A percentile compares a stretch with the other conserved stretches of the same genome.
Evolutionary conservation across 495 filamentous ascomycete genomes (phyloP).

Genomic region (Sphaerosporella brunnea): DNA sequence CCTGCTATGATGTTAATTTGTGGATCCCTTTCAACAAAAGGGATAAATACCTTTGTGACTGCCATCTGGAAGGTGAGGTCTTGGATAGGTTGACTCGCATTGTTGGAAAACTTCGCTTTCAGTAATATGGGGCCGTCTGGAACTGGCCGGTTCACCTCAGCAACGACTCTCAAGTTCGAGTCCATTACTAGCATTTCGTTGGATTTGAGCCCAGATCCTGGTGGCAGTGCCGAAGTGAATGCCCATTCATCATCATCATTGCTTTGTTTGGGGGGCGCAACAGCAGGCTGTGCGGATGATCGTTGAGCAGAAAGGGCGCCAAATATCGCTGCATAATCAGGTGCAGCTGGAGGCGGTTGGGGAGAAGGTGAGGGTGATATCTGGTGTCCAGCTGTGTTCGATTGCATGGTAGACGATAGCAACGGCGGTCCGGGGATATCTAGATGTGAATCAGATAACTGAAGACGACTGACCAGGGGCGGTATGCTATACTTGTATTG

Average conservation of each 20-base stretch:
- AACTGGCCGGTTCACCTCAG: constrained; percentile 35
- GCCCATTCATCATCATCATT: constrained; percentile 75
- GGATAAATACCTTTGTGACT: constrained; percentile 63
- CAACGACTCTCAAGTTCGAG: constrained; percentile 34
- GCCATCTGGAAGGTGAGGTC: constrained; percentile 83
- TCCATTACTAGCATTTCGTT: constrained; percentile 35
- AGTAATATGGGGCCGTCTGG: constrained; percentile 38
- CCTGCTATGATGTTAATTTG: constrained; percentile 6
- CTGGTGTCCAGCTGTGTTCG: constrained; percentile 34
- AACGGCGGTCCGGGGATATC: constrained; percentile 46
- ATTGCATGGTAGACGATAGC: constrained; percentile 44
- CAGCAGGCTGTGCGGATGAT: constrained; percentile 33
- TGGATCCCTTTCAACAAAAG: not conserved
- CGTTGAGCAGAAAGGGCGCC: not conserved
- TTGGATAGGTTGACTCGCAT: constrained; percentile 46
- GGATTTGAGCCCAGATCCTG: constrained; percentile 29
- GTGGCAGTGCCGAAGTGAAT: constrained; percentile 73
- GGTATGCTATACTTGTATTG: constrained; percentile 38
- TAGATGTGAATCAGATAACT: constrained; percentile 13
- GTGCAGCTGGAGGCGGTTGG: not conserved
- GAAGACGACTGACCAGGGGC: not conserved
- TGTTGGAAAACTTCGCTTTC: constrained; percentile 58
- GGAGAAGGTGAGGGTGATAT: constrained; percentile 35
- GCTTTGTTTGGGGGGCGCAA: constrained; percentile 18
- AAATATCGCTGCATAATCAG: not conserved